These are phyloP conservation scores for Geranium incanum DNA, from an alignment of 441 rosid genomes.

Conservation along the genomic window DNA sequence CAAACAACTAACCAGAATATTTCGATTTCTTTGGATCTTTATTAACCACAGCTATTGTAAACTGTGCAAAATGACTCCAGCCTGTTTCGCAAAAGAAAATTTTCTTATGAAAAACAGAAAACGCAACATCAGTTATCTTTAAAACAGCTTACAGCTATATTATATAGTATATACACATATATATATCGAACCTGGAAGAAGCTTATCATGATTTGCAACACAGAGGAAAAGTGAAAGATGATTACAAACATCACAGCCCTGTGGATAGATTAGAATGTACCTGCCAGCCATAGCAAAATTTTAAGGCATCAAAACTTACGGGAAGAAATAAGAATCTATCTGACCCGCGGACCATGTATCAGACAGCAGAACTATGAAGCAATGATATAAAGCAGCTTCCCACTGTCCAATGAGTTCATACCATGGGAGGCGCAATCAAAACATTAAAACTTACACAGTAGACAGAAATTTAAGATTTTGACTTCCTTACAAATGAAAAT, in stretches of 20 bases:
- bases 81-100: slow-evolving; percentile 39
- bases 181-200: slow-evolving; percentile 72
- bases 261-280: slow-evolving; percentile 96
- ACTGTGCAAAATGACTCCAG: slow-evolving; percentile 99
- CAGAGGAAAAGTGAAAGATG: slow-evolving; percentile 96
- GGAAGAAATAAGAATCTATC: background rate
- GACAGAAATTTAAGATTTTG: background rate
- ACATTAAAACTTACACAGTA: background rate
- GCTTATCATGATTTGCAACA: slow-evolving; percentile 91
- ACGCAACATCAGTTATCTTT: slow-evolving; percentile 2
- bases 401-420: background rate
- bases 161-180: background rate
- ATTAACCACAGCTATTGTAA: slow-evolving; percentile 91
- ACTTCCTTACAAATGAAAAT: background rate
- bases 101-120: slow-evolving; percentile 14
- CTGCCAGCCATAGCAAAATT: slow-evolving; percentile 35
- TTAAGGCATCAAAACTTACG: slow-evolving; percentile 12
- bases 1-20: slow-evolving; percentile 62
- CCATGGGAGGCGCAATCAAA: background rate
- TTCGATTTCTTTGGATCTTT: slow-evolving; percentile 81
- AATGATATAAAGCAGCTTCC: background rate
- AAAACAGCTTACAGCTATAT: slow-evolving; percentile 6
- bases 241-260: slow-evolving; percentile 94
- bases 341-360: slow-evolving; percentile 1
- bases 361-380: background rate